These are phyloP conservation scores for Lepidium didymum DNA, from an alignment of 345 rosid species.

Conservation along the genomic window DNA sequence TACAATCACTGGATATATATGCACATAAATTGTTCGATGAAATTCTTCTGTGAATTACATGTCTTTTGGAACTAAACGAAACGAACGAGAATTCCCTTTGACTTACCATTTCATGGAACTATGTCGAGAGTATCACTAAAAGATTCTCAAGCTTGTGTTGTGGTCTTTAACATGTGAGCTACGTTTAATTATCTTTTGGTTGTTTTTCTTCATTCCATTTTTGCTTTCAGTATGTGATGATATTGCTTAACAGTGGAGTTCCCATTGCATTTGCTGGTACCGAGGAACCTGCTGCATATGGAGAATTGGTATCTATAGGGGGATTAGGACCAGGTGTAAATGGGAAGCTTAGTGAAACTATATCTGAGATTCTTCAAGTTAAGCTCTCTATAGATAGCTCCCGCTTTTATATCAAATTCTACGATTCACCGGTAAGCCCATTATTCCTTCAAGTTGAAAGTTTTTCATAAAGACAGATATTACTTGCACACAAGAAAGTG, in stretches of 20 bases:
- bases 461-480: neutral
- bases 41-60: constrained; percentile 3
- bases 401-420: constrained; percentile 83
- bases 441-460: neutral
- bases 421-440: constrained; percentile 56
- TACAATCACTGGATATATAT: neutral
- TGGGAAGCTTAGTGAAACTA: constrained; percentile 64
- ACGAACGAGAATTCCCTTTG: neutral
- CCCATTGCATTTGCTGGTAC: constrained; percentile 84
- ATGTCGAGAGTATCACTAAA: neutral
- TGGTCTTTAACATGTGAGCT: neutral
- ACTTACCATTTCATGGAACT: too few relatives aligned
- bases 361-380: constrained; percentile 73
- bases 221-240: constrained; percentile 78
- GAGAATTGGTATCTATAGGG: constrained; percentile 80
- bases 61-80: neutral
- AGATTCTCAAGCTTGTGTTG: neutral
- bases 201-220: neutral
- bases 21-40: neutral
- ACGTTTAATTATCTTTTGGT: neutral
- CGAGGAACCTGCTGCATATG: constrained; percentile 89
- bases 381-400: constrained; percentile 80
- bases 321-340: constrained; percentile 70
- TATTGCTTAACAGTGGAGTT: constrained; percentile 73
- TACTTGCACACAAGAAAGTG: neutral